These are phyloP conservation scores for Chrysanthemum makinoi DNA, from an alignment of 129 eudicot species.

Conservation along the genomic window DNA sequence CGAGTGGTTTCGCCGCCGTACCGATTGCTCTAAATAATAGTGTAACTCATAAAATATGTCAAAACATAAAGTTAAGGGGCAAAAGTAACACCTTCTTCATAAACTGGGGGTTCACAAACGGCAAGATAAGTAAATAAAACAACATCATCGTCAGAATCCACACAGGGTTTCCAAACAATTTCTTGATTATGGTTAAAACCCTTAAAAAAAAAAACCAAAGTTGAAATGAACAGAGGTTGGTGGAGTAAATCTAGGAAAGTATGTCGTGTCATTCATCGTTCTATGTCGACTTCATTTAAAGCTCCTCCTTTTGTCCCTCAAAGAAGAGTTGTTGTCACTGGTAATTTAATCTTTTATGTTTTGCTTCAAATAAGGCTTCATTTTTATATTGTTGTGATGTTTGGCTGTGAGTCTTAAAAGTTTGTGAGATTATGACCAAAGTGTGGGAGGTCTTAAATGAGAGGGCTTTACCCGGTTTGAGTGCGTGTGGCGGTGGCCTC, in stretches of 20 bases:
- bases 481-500: too few species aligned
- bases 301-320: conserved; percentile 52
- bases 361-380: too few species aligned
- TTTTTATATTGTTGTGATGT: background rate
- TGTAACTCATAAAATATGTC: too few species aligned
- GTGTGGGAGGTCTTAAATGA: background rate
- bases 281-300: conserved; percentile 38
- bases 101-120: conserved; percentile 1
- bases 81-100: conserved; percentile 1
- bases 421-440: too few species aligned
- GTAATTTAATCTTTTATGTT: conserved; percentile 31
- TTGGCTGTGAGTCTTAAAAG: too few species aligned
- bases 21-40: too few species aligned
- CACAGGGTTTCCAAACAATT: conserved; percentile 2
- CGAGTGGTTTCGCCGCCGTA: too few species aligned
- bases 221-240: conserved; percentile 30
- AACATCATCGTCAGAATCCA: background rate
- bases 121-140: conserved; percentile 4
- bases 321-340: conserved; percentile 94
- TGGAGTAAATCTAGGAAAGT: conserved; percentile 23
- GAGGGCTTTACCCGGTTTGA: too few species aligned
- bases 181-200: background rate
- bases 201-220: conserved; percentile 12
- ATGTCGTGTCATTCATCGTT: conserved; percentile 26
- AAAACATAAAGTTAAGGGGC: background rate